Base-by-base conservation (phyloP, 129 eudicot genomes). In the Helianthus tuberosus region DNA sequence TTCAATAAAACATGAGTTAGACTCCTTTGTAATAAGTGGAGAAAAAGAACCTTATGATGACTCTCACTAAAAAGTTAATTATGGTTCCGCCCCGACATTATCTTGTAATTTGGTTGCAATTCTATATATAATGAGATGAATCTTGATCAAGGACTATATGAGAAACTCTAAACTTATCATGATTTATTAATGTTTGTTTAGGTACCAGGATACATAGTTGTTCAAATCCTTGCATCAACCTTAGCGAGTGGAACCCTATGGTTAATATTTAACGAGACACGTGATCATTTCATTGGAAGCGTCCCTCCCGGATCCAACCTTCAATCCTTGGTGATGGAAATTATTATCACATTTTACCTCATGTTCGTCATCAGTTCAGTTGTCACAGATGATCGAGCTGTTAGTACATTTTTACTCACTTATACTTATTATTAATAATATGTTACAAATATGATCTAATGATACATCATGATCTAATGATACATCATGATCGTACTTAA, bases 311-410 rank as follows among this genome's bases (percentile, higher is more conserved):
- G 96, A 11, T 41, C 91, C 2, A 72, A 86, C 10, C 62, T 83
- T 11, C 97, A 85, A 78, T 83, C 98, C 6, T 80, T 92, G 6
- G 82, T 83, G 12, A 11, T 85, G 53, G 98, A 92, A 77, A 83
- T 92, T 54, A 82, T 92, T 0, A 87, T 87, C 84, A 92, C 98
- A 14, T 92, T 92, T 81, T 85, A 78, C 81, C 96, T 92, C 81
- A 81, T 89, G 98, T 92, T 92, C 53, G 91, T 92, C 79, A 87
- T 92, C 62, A 80, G 88, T 2, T 89, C 86, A 6, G 89, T 89
- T 8, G 86, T 89, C 74, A 92, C 98, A 1, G 98, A 92, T 46
- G 83, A 83, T 16, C 75, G 93, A 69, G 94, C 96, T 7, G 98
- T 92, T 0, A 86, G 91, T 80, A 32, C 20, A 11, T 25, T 14